Base-by-base conservation (phyloP, 2,329 filamentous ascomycete species). In the Colletotrichum tabaci region DNA sequence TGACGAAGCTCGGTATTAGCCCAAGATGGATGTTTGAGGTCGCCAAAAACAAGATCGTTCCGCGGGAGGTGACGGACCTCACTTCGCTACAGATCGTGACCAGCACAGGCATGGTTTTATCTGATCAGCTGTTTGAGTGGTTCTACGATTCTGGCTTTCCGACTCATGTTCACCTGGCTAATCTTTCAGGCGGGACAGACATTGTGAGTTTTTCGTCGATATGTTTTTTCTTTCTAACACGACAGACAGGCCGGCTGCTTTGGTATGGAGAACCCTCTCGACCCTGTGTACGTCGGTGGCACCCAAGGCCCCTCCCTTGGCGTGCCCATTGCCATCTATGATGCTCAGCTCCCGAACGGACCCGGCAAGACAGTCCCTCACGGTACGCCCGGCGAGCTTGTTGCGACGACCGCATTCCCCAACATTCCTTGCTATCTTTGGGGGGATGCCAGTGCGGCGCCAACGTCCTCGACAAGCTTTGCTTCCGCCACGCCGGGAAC, bases 31-130 rank as follows among this genome's bases (percentile, higher is more conserved):
- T 97, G 76, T 88, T 91, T 61, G 94, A 95, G 77, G 79, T 96
- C 18, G 88, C 91, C 72, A 93, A 91, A 75, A 86, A 87, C 23
- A 84, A 85, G 0, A 86, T 95, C 52, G 82, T 83, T 0, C 94
- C 94, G 0, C 86, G 88, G 13, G 83, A 91, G 1, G 82, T 91
- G 10, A 86, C 88, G 1, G 88, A 96, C 75, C 81, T 97, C 42
- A 89, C 87, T 9, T 81, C 80, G 7, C 83, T 97, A 35, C 83
- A 84, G 38, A 80, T 85, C 3, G 92, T 96, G 40, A 90, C 87
- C 0, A 92, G 89, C 63, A 97, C 94, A 0, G 94, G 94, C 4
- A 96, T 96, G 93, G 93, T 96, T 0, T 86, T 96, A 3, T 90
- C 92, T 0, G 90, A 95, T 60, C 88, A 92, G 49, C 84, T 94